Evolutionary conservation across 2,329 filamentous ascomycete genomes (phyloP).

Genomic region (Venturia oleaginea): DNA sequence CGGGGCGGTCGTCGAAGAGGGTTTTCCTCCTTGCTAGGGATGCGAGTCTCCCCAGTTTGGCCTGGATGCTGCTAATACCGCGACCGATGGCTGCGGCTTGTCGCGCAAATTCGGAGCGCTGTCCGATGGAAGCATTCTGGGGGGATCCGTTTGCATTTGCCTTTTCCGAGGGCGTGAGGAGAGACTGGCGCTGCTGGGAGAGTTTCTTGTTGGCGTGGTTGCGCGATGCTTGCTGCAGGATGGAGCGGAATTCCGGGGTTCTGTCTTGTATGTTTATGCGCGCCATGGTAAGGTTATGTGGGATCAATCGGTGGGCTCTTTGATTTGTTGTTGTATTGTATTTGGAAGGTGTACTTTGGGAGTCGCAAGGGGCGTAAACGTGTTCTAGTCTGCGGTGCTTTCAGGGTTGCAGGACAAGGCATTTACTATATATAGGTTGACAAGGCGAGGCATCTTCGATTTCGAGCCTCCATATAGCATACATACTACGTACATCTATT

Average conservation of each 20-base stretch:
- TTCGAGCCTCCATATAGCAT: too few species aligned
- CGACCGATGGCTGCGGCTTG: slow-evolving; percentile 85
- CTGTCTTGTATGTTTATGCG: slow-evolving; percentile 83
- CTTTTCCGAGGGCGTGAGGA: slow-evolving; percentile 63
- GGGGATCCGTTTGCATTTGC: slow-evolving; percentile 45
- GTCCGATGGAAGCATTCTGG: slow-evolving; percentile 21
- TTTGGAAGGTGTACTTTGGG: not conserved
- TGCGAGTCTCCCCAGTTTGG: slow-evolving; percentile 85
- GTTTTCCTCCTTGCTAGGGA: slow-evolving; percentile 94
- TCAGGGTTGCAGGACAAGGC: not conserved
- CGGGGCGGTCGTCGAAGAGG: slow-evolving; percentile 90
- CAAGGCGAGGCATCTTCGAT: too few species aligned
- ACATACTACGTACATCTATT: too few species aligned
- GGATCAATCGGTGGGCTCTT: not conserved
- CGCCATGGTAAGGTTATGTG: slow-evolving; percentile 35
- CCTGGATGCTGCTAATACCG: slow-evolving; percentile 87
- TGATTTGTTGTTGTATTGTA: not conserved
- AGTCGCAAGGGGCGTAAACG: not conserved
- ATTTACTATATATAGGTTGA: not conserved
- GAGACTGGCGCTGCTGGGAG: slow-evolving; percentile 68
- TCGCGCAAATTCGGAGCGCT: slow-evolving; percentile 83
- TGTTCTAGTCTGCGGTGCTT: too few species aligned
- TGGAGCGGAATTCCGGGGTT: slow-evolving; percentile 88
- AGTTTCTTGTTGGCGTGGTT: slow-evolving; percentile 63
- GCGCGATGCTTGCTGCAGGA: slow-evolving; percentile 77